These are phyloP conservation scores for Chaetomium tenue DNA, from an alignment of 495 filamentous ascomycete species.

Conservation along the genomic window DNA sequence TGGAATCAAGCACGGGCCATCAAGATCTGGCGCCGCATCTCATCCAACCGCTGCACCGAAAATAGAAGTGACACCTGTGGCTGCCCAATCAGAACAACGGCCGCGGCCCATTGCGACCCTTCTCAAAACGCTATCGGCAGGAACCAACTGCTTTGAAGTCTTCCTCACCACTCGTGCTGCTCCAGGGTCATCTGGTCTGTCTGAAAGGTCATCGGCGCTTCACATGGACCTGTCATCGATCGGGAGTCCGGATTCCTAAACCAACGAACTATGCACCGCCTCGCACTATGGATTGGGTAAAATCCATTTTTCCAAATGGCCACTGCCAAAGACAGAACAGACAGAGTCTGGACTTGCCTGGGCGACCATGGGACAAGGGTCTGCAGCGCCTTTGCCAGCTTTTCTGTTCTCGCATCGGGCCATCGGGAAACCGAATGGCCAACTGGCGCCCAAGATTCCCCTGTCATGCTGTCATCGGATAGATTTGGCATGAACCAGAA, in stretches of 20 bases:
- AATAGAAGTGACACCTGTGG: conserved; percentile 23
- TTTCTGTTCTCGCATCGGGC: conserved; percentile 1
- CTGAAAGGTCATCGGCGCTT: conserved; percentile 21
- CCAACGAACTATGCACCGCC: conserved; percentile 10
- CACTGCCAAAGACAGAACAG: neutral
- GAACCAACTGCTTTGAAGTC: conserved; percentile 10
- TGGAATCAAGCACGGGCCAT: conserved; percentile 8
- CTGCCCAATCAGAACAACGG: conserved; percentile 30
- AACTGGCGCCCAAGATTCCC: neutral
- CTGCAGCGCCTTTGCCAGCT: neutral
- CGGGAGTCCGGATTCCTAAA: neutral
- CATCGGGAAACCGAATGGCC: neutral
- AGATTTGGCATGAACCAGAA: conserved; percentile 8
- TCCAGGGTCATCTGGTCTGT: conserved; percentile 14
- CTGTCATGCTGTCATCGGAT: neutral
- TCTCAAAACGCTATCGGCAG: conserved; percentile 23
- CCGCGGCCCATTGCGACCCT: conserved; percentile 9
- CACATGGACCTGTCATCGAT: conserved; percentile 20
- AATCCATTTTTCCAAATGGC: neutral
- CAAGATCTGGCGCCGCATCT: conserved; percentile 2
- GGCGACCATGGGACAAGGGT: neutral
- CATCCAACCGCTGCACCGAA: conserved; percentile 23
- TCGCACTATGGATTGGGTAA: neutral
- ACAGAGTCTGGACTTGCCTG: neutral
- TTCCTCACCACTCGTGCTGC: conserved; percentile 22